Evolutionary conservation across 2,329 filamentous ascomycete genomes (phyloP).

Genomic region (Ascochyta koolunga): DNA sequence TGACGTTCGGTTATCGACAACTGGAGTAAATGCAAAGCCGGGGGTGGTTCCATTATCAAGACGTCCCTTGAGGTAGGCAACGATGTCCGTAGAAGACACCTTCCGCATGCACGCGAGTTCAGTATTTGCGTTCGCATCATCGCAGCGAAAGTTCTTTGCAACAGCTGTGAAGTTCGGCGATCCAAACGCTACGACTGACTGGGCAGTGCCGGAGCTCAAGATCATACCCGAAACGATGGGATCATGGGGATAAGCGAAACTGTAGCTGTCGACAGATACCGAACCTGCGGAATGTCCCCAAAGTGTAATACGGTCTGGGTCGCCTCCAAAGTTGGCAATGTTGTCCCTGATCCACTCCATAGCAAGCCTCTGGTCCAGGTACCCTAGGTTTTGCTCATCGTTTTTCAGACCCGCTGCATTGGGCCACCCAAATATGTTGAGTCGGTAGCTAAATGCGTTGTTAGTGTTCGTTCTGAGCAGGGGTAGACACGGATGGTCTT

Average conservation of each 20-base stretch:
- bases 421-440: constrained; percentile 50
- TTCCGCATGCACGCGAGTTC: constrained; percentile 48
- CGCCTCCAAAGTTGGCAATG: constrained; percentile 44
- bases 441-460: constrained; percentile 31
- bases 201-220: constrained; percentile 28
- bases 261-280: constrained; percentile 54
- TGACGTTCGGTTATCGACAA: constrained; percentile 36
- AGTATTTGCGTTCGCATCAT: constrained; percentile 11
- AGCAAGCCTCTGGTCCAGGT: constrained; percentile 48
- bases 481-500: constrained; percentile 6
- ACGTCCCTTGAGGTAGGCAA: constrained; percentile 39
- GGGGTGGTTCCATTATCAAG: constrained; percentile 30
- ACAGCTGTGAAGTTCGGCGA: constrained; percentile 48
- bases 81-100: constrained; percentile 35
- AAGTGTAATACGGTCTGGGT: constrained; percentile 45
- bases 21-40: constrained; percentile 30
- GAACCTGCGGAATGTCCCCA: constrained; percentile 50
- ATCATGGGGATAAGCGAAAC: constrained; percentile 55
- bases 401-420: constrained; percentile 38
- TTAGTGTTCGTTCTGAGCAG: not conserved
- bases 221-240: constrained; percentile 50
- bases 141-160: constrained; percentile 44
- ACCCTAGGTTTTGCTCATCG: constrained; percentile 44
- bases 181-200: constrained; percentile 9
- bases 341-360: constrained; percentile 50